Evolutionary conservation across 257 asterid genomes (phyloP).

Genomic region (Pogostemon cablin): DNA sequence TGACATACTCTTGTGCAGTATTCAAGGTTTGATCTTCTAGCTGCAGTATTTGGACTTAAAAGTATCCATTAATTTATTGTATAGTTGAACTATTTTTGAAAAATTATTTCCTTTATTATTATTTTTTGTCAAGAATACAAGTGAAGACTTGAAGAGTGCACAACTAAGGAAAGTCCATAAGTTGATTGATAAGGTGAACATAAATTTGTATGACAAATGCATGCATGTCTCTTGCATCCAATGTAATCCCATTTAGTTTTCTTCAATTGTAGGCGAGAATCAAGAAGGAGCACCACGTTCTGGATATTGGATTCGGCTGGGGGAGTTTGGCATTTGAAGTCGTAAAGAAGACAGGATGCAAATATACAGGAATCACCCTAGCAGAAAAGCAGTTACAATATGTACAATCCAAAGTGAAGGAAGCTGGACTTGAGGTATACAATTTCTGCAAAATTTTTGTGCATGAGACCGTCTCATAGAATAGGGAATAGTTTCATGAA

Average conservation of each 20-base stretch:
- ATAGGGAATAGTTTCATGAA: too few relatives aligned
- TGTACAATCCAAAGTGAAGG: conserved; percentile 51
- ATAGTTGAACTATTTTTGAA: too few relatives aligned
- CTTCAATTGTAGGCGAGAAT: conserved; percentile 49
- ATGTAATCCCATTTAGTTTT: background rate
- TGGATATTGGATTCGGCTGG: conserved; percentile 82
- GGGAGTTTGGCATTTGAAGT: conserved; percentile 66
- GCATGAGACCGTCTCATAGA: too few relatives aligned
- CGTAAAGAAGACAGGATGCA: conserved; percentile 67
- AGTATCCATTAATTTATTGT: background rate
- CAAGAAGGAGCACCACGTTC: conserved; percentile 53
- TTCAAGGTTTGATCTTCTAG: conserved; percentile 47
- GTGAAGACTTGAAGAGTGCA: conserved; percentile 70
- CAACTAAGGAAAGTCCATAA: conserved; percentile 57
- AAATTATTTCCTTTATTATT: background rate
- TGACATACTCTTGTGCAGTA: conserved; percentile 79
- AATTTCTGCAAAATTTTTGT: background rate
- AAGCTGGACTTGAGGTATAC: conserved; percentile 65
- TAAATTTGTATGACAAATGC: background rate
- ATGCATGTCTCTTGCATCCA: background rate
- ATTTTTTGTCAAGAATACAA: conserved; percentile 38
- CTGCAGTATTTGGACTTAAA: background rate
- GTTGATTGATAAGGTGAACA: conserved; percentile 65
- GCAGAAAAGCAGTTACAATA: conserved; percentile 59
- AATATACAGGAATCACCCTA: conserved; percentile 69